Evolutionary conservation across 352 stramenopile genomes (phyloP).

Genomic region (Phytophthora pseudosyringae): DNA sequence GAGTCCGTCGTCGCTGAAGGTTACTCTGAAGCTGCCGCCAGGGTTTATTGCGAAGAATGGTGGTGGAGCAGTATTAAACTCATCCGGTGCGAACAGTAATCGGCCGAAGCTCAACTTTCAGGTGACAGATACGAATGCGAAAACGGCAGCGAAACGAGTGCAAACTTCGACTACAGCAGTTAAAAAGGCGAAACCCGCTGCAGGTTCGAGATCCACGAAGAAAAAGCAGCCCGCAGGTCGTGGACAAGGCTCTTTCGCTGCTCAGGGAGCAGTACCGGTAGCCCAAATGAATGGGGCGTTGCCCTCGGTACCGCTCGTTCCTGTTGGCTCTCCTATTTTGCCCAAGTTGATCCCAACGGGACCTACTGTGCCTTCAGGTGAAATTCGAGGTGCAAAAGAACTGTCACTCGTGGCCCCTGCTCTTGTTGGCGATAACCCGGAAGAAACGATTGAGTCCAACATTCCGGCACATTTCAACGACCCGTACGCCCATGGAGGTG

Average conservation of each 20-base stretch:
- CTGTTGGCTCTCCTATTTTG: slow-evolving; percentile 42
- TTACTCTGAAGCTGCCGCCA: slow-evolving; percentile 64
- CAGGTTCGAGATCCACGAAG: slow-evolving; percentile 29
- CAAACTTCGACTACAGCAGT: slow-evolving; percentile 27
- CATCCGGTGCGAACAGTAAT: slow-evolving; percentile 14
- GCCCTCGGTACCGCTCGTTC: neutral
- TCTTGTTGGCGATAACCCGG: slow-evolving; percentile 30
- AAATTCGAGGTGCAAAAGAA: slow-evolving; percentile 69
- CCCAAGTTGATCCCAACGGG: slow-evolving; percentile 67
- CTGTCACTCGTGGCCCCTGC: slow-evolving; percentile 50
- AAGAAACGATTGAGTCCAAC: slow-evolving; percentile 68
- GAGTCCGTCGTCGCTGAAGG: slow-evolving; percentile 53
- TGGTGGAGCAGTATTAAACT: slow-evolving; percentile 3
- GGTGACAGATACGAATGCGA: slow-evolving; percentile 41
- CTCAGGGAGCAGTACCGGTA: slow-evolving; percentile 4
- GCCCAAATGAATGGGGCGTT: slow-evolving; percentile 12
- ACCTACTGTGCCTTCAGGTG: slow-evolving; percentile 56
- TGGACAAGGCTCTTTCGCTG: slow-evolving; percentile 4
- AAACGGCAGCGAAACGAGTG: slow-evolving; percentile 37
- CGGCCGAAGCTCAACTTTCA: slow-evolving; percentile 51
- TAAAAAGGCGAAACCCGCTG: slow-evolving; percentile 27
- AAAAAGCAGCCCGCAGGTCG: slow-evolving; percentile 26
- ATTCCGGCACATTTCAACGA: slow-evolving; percentile 76
- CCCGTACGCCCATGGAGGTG: slow-evolving; percentile 61
- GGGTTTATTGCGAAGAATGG: slow-evolving; percentile 50